phyloP scores from a whole-genome alignment of 2,329 filamentous ascomycete species.

The Pleoardoris graminearum region DNA sequence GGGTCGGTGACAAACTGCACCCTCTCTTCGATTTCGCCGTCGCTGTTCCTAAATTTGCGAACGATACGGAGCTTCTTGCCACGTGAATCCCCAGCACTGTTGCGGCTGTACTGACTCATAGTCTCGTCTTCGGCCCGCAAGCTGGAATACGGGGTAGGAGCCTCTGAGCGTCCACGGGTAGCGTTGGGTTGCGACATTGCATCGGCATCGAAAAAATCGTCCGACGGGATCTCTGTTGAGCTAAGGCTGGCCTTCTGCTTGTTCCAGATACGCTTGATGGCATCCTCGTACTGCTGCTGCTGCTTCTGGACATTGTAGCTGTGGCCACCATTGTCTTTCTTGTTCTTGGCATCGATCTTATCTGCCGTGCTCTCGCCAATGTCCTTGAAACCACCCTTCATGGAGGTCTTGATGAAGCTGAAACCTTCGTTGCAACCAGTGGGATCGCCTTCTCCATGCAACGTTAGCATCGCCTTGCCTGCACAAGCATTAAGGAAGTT shows the following conservation, averaged over 20 bases:
- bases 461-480: constrained; percentile 93
- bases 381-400: constrained; percentile 97
- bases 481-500: constrained; percentile 93
- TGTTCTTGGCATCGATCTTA: constrained; percentile 76
- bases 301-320: constrained; percentile 97
- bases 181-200: constrained; percentile 50
- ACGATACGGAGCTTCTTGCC: constrained; percentile 75
- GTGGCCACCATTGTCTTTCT: constrained; percentile 76
- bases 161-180: constrained; percentile 60
- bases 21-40: constrained; percentile 65
- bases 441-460: constrained; percentile 93
- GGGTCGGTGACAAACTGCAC: constrained; percentile 72
- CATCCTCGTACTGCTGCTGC: constrained; percentile 87
- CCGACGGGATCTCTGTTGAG: constrained; percentile 73
- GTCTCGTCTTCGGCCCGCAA: constrained; percentile 71
- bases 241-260: constrained; percentile 79
- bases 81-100: constrained; percentile 60
- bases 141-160: constrained; percentile 59
- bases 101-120: constrained; percentile 54
- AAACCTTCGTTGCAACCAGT: constrained; percentile 92
- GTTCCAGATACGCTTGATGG: constrained; percentile 90
- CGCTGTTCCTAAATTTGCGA: constrained; percentile 65
- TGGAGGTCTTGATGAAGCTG: constrained; percentile 95
- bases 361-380: constrained; percentile 87
- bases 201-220: constrained; percentile 68